Evolutionary conservation across 306 rosid genomes (phyloP), one percentile per base, ranked within the genome.

Genomic region (Hippophae tibetana): DNA sequence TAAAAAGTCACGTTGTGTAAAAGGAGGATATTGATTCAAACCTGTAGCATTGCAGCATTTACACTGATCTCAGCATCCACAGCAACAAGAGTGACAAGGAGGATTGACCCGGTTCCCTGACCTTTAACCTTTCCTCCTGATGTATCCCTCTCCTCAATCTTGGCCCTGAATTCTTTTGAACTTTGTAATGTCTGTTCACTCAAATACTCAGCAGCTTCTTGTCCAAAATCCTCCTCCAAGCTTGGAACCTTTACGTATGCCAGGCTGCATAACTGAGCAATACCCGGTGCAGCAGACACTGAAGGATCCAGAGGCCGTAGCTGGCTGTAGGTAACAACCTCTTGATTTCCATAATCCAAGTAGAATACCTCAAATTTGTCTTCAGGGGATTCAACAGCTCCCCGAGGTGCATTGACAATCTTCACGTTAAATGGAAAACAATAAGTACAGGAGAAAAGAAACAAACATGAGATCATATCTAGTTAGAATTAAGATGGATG

Each of bases 281-380:
- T 85, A 43, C 97, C 97, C 26, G 97, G 85, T 44, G 95, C 76
- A 62, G 89, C 71, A 47, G 99, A 85, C 56, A 88, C 82, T 0
- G 95, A 81, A 46, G 89, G 70, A 56, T 92, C 97, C 59, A 88
- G 55, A 60, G 99, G 97, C 72, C 99, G 79, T 57, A 92, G 47
- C 68, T 74, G 83, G 70, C 86, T 72, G 71, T 74, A 86, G 42
- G 86, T 57, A 63, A 92, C 88, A 56, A 64, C 77, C 66, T 88
- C 99, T 88, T 92, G 97, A 65, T 92, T 92, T 70, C 99, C 99
- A 64, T 82, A 92, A 59, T 92, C 99, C 13, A 92, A 73, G 74
- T 92, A 92, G 73, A 92, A 88, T 42, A 92, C 99, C 71, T 92
- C 99, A 13, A 88, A 92, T 58, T 58, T 58, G 76, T 92, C 97